These are phyloP conservation scores for Tympanopsis confertula DNA, from an alignment of 2,329 filamentous ascomycete species.

Conservation along the genomic window DNA sequence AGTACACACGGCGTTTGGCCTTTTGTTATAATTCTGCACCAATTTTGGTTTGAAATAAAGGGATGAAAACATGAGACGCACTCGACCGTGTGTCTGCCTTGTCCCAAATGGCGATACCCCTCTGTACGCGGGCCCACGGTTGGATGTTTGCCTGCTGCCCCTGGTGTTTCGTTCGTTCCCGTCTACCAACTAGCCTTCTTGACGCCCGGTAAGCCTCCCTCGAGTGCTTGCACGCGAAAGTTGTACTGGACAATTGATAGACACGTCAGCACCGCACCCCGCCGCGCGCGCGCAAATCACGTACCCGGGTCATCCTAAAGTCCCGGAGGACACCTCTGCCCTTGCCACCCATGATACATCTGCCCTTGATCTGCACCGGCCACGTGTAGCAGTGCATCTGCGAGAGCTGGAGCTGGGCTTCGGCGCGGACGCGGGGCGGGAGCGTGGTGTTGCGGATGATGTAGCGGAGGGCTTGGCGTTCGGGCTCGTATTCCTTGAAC, in stretches of 20 bases:
- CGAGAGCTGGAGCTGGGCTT: conserved; percentile 83
- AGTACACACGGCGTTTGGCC: no score
- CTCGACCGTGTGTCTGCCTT: no score
- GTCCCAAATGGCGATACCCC: no score
- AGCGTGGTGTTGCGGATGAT: conserved; percentile 88
- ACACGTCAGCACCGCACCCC: conserved; percentile 8
- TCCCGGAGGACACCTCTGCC: conserved; percentile 81
- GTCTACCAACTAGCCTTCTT: conserved; percentile 90
- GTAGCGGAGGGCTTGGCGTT: conserved; percentile 87
- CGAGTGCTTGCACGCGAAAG: conserved; percentile 81
- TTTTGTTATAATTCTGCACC: no score
- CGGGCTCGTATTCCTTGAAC: conserved; percentile 74
- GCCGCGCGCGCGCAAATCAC: conserved; percentile 21
- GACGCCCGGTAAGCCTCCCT: conserved; percentile 78
- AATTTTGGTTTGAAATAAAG: no score
- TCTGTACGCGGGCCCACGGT: no score
- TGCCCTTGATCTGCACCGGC: conserved; percentile 84
- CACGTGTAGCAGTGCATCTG: conserved; percentile 96
- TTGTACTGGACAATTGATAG: conserved; percentile 53
- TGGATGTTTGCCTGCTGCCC: no score
- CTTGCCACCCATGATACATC: conserved; percentile 83
- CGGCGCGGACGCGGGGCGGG: conserved; percentile 68
- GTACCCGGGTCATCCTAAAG: conserved; percentile 82
- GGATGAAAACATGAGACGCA: no score
- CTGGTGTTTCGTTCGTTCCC: no score